A percentile compares a stretch with the other conserved stretches of the same genome.
These are phyloP conservation scores for Salix viminalis DNA, from an alignment of 345 rosid genomes.

Conservation along the genomic window DNA sequence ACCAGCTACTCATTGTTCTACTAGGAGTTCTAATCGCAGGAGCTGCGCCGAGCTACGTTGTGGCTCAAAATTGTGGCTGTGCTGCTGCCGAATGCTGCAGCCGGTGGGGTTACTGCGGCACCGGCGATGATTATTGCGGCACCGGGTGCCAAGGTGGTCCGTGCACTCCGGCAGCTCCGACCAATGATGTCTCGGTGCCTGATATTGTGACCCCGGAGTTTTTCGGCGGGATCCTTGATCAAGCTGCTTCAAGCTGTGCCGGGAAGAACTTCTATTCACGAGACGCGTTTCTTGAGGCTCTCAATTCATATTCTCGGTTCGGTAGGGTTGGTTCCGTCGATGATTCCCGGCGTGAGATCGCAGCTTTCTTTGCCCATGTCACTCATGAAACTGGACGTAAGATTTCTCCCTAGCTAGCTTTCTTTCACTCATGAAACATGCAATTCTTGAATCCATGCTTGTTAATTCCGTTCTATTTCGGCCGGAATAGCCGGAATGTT, in stretches of 20 bases:
- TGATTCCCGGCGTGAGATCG: constrained; percentile 39
- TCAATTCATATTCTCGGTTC: constrained; percentile 6
- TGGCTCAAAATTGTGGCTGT: constrained; percentile 12
- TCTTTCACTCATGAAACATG: background rate
- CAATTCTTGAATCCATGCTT: no score
- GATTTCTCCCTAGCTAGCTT: background rate
- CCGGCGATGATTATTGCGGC: background rate
- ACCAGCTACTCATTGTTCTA: background rate
- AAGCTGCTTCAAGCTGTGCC: constrained; percentile 25
- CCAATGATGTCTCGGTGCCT: background rate
- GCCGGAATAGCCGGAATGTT: no score
- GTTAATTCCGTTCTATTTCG: no score
- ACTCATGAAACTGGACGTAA: constrained; percentile 52
- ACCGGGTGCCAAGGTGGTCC: constrained; percentile 6
- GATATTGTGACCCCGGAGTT: constrained; percentile 7
- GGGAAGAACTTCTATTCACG: constrained; percentile 48
- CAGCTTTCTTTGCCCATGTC: constrained; percentile 51
- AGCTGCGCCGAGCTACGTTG: background rate
- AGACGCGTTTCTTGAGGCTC: constrained; percentile 16
- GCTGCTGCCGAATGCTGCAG: constrained; percentile 10
- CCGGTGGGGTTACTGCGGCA: constrained; percentile 6
- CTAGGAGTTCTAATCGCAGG: background rate
- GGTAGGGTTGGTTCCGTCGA: constrained; percentile 20
- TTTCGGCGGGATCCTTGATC: constrained; percentile 7
- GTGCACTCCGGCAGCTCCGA: background rate